phyloP scores from a whole-genome alignment of 1,284 basidiomycete species.

The Ustilago lituana region DNA sequence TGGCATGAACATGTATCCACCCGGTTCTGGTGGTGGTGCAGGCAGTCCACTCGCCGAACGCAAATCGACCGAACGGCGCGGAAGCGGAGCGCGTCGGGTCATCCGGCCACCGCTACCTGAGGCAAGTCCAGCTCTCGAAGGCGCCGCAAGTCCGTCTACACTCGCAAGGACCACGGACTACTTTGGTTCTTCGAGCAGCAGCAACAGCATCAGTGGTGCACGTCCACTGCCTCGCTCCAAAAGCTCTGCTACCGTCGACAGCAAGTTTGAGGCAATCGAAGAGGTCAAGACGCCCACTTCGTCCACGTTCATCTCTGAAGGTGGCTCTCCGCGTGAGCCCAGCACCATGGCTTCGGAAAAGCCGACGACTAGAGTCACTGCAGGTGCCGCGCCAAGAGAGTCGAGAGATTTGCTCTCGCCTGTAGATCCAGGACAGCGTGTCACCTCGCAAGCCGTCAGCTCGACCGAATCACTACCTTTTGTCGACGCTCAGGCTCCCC shows the following conservation, averaged over 20 bases:
- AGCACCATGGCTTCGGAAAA: constrained; percentile 2
- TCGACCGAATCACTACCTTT: constrained; percentile 54
- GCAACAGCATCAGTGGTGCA: constrained; percentile 18
- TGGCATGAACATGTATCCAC: constrained; percentile 41
- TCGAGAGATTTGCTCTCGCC: constrained; percentile 24
- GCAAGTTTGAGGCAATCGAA: constrained; percentile 44
- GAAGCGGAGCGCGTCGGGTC: constrained; percentile 34
- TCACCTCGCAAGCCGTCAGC: constrained; percentile 39
- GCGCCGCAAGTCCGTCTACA: constrained; percentile 24
- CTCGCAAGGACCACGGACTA: constrained; percentile 28
- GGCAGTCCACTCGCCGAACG: constrained; percentile 48
- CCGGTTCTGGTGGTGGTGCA: constrained; percentile 7
- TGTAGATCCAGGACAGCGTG: constrained; percentile 4
- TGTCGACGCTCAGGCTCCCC: constrained; percentile 34
- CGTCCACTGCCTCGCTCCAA: constrained; percentile 27
- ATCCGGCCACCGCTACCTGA: constrained; percentile 40
- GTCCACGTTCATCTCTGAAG: constrained; percentile 15
- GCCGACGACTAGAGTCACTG: constrained; percentile 1
- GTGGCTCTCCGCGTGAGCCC: constrained; percentile 20
- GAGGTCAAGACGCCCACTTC: constrained; percentile 50
- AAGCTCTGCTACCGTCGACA: constrained; percentile 23
- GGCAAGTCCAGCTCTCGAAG: constrained; percentile 26
- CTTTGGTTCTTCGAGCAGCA: constrained; percentile 28
- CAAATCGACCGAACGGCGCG: constrained; percentile 25
- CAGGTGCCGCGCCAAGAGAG: constrained; percentile 1